phyloP scores from a whole-genome alignment of 768 basidiomycete species.

The Boletus subcaerulescens region DNA sequence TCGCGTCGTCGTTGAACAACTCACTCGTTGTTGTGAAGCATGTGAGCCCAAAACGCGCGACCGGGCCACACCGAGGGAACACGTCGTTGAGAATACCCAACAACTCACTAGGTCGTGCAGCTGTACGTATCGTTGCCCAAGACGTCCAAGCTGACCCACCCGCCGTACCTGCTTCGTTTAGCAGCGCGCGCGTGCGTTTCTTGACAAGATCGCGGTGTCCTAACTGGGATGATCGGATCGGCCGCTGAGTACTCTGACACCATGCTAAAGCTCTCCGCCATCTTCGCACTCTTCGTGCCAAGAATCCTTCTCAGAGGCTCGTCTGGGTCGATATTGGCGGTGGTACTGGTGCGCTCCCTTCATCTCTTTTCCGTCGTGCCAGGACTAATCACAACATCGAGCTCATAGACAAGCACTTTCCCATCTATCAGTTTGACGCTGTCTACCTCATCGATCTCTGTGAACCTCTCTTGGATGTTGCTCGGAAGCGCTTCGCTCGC shows the following conservation, averaged over 20 bases:
- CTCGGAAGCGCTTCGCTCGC: conserved; percentile 60
- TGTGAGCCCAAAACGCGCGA: too few species aligned
- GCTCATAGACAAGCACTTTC: conserved; percentile 61
- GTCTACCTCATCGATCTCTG: conserved; percentile 75
- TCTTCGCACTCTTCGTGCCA: conserved; percentile 44
- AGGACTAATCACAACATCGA: conserved; percentile 50
- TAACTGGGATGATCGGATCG: too few species aligned
- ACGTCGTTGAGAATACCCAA: too few species aligned
- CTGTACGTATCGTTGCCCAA: too few species aligned
- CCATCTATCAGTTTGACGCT: conserved; percentile 58
- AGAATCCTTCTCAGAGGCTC: conserved; percentile 43
- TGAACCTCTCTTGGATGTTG: conserved; percentile 66
- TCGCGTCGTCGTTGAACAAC: too few species aligned
- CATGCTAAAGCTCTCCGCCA: conserved; percentile 68
- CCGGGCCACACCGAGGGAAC: too few species aligned
- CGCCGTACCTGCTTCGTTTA: too few species aligned
- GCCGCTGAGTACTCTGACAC: conserved; percentile 40
- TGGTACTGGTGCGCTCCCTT: conserved; percentile 49
- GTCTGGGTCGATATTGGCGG: conserved; percentile 82
- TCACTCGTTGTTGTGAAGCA: too few species aligned
- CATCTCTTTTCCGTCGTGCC: not conserved
- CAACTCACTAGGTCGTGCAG: too few species aligned
- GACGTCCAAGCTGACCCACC: too few species aligned
- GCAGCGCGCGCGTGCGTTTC: too few species aligned
- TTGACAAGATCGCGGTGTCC: too few species aligned